phyloP scores from a whole-genome alignment of 768 basidiomycete species.

The Daedaleopsis nitida region DNA sequence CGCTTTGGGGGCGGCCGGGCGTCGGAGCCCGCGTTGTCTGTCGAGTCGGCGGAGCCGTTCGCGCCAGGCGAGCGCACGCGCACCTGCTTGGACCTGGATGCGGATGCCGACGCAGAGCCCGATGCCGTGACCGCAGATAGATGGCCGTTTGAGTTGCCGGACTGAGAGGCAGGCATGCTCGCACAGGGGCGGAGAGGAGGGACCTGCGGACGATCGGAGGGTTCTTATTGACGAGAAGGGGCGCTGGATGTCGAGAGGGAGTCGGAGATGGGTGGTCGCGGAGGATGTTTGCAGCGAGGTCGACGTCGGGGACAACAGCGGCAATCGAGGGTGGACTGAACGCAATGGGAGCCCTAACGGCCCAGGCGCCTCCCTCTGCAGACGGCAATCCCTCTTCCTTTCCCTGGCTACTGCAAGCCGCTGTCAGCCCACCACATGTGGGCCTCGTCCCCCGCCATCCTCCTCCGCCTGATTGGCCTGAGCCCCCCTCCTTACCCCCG shows the following conservation, averaged over 20 bases:
- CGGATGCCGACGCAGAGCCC: slow-evolving; percentile 10
- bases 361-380: slow-evolving; percentile 11
- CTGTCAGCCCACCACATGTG: slow-evolving; percentile 15
- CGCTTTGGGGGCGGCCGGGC: slow-evolving; percentile 69
- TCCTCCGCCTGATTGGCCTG: slow-evolving; percentile 7
- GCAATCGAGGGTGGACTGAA: slow-evolving; percentile 8
- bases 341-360: slow-evolving; percentile 11
- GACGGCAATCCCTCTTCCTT: slow-evolving; percentile 5
- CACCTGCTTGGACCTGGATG: slow-evolving; percentile 15
- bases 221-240: background rate
- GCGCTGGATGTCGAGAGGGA: background rate
- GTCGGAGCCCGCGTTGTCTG: slow-evolving; percentile 12
- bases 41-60: slow-evolving; percentile 5
- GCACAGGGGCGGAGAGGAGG: background rate
- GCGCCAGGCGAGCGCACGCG: slow-evolving; percentile 15
- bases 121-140: slow-evolving; percentile 11
- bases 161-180: slow-evolving; percentile 16
- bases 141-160: slow-evolving; percentile 15
- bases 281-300: slow-evolving; percentile 4
- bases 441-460: background rate
- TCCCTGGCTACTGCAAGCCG: slow-evolving; percentile 11
- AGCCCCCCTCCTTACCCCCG: background rate
- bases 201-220: background rate
- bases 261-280: background rate
- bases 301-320: slow-evolving; percentile 9